Conservation (phyloP, 768 basidiomycete species). For the Rubroboletus pulcherrimus region DNA sequence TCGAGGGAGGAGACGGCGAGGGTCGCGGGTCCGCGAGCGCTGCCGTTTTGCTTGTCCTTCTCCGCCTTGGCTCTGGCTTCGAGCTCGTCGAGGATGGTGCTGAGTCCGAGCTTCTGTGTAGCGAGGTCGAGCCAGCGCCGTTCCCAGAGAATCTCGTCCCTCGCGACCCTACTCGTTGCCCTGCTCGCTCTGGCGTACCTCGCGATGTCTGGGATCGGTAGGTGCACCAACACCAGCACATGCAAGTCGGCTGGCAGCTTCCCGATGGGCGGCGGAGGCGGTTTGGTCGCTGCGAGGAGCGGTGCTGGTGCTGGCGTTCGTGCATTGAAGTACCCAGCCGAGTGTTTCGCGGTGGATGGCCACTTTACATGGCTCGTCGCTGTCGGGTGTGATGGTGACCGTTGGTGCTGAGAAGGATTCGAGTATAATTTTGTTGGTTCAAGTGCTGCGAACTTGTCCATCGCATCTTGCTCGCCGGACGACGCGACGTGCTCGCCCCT, state of each 20-base stretch:
- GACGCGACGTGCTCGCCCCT: background rate
- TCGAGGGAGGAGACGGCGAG: slow-evolving; percentile 45
- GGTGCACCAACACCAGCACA: slow-evolving; percentile 62
- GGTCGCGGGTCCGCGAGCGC: slow-evolving; percentile 52
- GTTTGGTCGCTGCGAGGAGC: slow-evolving; percentile 22
- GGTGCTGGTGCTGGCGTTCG: background rate
- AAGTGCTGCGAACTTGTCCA: slow-evolving; percentile 87
- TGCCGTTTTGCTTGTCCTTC: slow-evolving; percentile 27
- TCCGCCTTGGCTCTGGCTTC: slow-evolving; percentile 43
- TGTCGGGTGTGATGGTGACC: slow-evolving; percentile 1
- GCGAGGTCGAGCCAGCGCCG: slow-evolving; percentile 61
- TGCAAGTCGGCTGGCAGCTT: slow-evolving; percentile 77
- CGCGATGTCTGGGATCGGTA: slow-evolving; percentile 80
- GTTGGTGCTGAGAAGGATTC: slow-evolving; percentile 30
- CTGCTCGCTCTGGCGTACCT: slow-evolving; percentile 66
- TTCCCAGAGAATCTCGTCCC: slow-evolving; percentile 81
- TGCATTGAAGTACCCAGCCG: slow-evolving; percentile 1
- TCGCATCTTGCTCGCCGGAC: slow-evolving; percentile 26
- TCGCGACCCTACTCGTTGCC: slow-evolving; percentile 56
- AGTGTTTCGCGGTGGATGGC: slow-evolving; percentile 3
- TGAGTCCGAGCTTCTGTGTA: slow-evolving; percentile 43
- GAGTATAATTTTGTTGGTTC: slow-evolving; percentile 65
- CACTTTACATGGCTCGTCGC: slow-evolving; percentile 17
- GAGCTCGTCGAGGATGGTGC: slow-evolving; percentile 53
- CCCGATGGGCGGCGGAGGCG: slow-evolving; percentile 53